These are phyloP conservation scores for Pseudomassariella vexata DNA, from an alignment of 2,329 filamentous ascomycete species.

Conservation along the genomic window DNA sequence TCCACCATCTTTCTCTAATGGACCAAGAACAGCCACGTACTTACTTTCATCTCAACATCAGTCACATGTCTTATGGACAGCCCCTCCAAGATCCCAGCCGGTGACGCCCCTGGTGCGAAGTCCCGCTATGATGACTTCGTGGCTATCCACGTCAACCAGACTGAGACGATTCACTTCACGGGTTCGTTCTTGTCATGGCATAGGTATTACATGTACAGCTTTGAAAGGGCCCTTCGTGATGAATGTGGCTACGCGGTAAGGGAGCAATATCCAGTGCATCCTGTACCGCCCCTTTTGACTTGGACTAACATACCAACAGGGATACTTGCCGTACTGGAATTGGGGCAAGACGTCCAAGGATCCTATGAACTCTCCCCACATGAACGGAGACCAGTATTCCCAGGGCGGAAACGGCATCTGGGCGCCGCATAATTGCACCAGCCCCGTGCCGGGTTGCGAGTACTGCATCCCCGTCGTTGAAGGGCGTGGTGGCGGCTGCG, in stretches of 20 bases:
- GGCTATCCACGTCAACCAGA: constrained; percentile 29
- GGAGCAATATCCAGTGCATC: not conserved
- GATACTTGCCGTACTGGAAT: constrained; percentile 33
- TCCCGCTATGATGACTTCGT: constrained; percentile 13
- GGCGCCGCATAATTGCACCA: constrained; percentile 9
- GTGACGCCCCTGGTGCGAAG: constrained; percentile 4
- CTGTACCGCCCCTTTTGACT: not conserved
- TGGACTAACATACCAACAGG: constrained; percentile 12
- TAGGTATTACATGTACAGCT: constrained; percentile 7
- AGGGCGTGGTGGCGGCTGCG: constrained; percentile 20
- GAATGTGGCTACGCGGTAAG: constrained; percentile 30
- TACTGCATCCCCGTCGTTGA: constrained; percentile 8
- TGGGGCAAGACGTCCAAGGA: constrained; percentile 26
- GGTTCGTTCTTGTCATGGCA: constrained; percentile 14
- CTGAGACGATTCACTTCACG: constrained; percentile 26
- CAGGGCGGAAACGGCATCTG: constrained; percentile 23
- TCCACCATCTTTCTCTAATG: not conserved
- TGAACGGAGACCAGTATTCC: constrained; percentile 31
- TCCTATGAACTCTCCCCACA: constrained; percentile 21
- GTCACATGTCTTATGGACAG: constrained; percentile 6
- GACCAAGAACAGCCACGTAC: too few species aligned
- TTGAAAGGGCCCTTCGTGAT: constrained; percentile 27
- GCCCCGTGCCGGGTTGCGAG: constrained; percentile 13
- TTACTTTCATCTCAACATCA: too few species aligned
- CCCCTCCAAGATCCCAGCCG: constrained; percentile 3